A percentile compares a stretch with the other conserved stretches of the same genome.
phyloP scores from a whole-genome alignment of 148 eudicot genomes.

The Oxyria digyna region DNA sequence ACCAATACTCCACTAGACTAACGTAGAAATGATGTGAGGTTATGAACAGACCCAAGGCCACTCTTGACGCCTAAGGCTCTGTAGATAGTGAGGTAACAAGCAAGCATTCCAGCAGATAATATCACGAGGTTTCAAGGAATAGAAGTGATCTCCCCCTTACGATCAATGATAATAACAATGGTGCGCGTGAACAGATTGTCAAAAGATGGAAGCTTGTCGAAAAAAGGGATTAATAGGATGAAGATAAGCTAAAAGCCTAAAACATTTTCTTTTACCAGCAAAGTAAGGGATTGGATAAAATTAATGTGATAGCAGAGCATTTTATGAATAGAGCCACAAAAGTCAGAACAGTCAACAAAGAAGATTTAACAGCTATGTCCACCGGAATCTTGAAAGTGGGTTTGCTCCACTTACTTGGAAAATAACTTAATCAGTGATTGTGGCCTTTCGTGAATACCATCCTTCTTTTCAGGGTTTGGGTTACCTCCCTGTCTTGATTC shows the following conservation, averaged over 20 bases:
- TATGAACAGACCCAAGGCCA: background rate
- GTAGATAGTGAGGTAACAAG: background rate
- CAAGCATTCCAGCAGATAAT: background rate
- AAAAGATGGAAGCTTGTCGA: background rate
- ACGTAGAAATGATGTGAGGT: background rate
- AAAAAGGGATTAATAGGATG: background rate
- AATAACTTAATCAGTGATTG: conserved; percentile 39
- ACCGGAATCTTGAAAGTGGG: background rate
- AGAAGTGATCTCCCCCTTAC: background rate
- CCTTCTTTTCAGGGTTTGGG: background rate
- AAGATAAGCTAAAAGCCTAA: background rate
- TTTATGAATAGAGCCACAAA: background rate
- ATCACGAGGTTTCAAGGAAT: background rate
- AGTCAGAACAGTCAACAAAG: background rate
- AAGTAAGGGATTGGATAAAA: background rate
- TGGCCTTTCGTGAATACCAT: conserved; percentile 37
- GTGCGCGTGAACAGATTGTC: background rate
- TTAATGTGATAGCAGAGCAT: background rate
- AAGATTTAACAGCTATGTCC: background rate
- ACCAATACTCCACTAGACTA: background rate
- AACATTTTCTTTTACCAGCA: background rate
- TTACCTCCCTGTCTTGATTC: conserved; percentile 50
- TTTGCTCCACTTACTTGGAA: conserved; percentile 34
- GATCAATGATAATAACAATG: no score
- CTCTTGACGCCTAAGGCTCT: background rate